A percentile compares a stretch with the other conserved stretches of the same genome.
Evolutionary conservation across 805 yeast species (phyloP).

Genomic region (Middelhovenomyces tepae): DNA sequence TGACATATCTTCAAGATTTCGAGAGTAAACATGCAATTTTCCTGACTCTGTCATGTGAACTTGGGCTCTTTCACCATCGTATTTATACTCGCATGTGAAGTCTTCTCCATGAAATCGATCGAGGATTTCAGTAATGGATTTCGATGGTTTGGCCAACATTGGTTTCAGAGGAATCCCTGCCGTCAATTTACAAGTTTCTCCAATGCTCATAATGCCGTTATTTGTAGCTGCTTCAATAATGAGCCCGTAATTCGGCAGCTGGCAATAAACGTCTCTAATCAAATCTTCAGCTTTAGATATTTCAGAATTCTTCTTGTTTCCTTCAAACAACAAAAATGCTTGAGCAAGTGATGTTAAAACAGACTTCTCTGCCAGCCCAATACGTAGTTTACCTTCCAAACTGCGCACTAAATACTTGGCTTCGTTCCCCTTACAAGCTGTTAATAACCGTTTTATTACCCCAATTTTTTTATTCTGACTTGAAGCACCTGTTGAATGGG

Average conservation of each 20-base stretch:
- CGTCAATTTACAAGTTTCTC: conserved; percentile 60
- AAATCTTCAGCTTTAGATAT: conserved; percentile 63
- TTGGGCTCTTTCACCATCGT: conserved; percentile 97
- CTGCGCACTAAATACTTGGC: conserved; percentile 88
- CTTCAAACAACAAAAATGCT: conserved; percentile 63
- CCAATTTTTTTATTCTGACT: conserved; percentile 73
- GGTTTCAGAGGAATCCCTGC: conserved; percentile 97
- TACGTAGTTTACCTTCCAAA: conserved; percentile 84
- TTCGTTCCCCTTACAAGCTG: conserved; percentile 78
- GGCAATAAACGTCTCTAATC: conserved; percentile 79
- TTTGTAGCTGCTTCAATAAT: conserved; percentile 58
- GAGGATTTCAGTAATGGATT: conserved; percentile 82
- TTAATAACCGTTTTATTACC: conserved; percentile 71
- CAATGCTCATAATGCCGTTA: conserved; percentile 57
- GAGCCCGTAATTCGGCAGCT: conserved; percentile 81
- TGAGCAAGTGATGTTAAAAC: conserved; percentile 78
- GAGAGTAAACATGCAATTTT: conserved; percentile 67
- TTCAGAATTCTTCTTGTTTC: conserved; percentile 32
- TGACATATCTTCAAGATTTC: conserved; percentile 96
- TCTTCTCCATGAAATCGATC: conserved; percentile 78
- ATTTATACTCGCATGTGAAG: conserved; percentile 93
- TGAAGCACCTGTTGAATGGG: conserved; percentile 66
- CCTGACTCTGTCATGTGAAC: conserved; percentile 65
- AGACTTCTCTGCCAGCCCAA: conserved; percentile 90
- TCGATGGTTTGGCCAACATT: conserved; percentile 97